Evolutionary conservation across 176 grass and related monocot genomes (phyloP), one percentile per base, ranked within the genome.

Genomic region (Oryza rufipogon): DNA sequence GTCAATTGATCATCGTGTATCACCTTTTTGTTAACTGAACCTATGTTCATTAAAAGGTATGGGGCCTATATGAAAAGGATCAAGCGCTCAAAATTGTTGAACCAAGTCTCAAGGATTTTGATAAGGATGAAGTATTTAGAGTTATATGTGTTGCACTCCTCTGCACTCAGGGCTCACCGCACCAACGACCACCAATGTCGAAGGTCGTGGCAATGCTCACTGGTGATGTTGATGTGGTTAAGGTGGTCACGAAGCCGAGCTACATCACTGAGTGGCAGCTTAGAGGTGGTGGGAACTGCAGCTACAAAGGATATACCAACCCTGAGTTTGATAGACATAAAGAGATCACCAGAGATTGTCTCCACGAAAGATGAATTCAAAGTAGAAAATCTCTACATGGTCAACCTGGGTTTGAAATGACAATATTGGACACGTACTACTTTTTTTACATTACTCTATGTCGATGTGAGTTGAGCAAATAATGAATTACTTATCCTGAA

Each of bases 251-350:
- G 10, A 92, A 60, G 65, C 90, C 92, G 11, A 88, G 90, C 47
- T 90, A 92, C 77, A 71, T 95, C 70, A 88, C 79, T 74, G 90
- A 91, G 47, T 90, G 85, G 87, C 84, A 92, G 74, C 51, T 72
- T 33, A 68, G 84, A 17, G 88, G 84, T 7, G 20, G 82, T 5
- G 20, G 82, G 4, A 88, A 82, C 20, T 39, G 28, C 0, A 75
- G 48, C 16, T 75, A 75, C 9, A 26, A 19, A 8, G 20, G 41
- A 5, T 54, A 64, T 20, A 33, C 11, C 44, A 67, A 42, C 26
- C 25, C 8, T 41, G 56, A 44, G 42, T 34, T 80, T 42, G 2
- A 49, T 3, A 49, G 47, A 12, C 12, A 49, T 3, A 49, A 49
- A 8, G 47, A 49, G 47, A 15, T 49, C 47, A 49, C 12, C 47